phyloP scores from a whole-genome alignment of 768 basidiomycete species.

The Boletellus emodensis region DNA sequence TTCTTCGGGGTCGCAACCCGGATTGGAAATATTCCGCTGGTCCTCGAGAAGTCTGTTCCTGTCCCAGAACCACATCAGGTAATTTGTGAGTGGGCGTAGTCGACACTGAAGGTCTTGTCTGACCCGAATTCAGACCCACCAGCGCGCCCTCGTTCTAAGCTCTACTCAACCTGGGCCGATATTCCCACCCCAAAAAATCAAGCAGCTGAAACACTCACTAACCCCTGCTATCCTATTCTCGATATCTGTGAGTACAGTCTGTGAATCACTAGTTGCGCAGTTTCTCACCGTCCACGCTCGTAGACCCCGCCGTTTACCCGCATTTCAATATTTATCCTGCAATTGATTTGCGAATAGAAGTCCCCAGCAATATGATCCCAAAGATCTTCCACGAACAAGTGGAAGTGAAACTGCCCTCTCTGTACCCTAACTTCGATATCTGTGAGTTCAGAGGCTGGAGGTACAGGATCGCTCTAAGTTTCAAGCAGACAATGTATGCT shows the following conservation, averaged over 20 bases:
- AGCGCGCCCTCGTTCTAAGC: conserved; percentile 26
- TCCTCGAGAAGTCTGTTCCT: conserved; percentile 1
- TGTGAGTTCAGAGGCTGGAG: conserved; percentile 28
- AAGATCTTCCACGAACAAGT: not conserved
- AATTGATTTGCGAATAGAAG: conserved; percentile 2
- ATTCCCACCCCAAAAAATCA: not conserved
- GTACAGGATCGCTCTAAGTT: not conserved
- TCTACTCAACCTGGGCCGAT: conserved; percentile 27
- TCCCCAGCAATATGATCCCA: not conserved
- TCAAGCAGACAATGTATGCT: conserved; percentile 35
- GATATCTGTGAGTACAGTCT: conserved; percentile 16
- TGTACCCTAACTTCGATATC: conserved; percentile 26
- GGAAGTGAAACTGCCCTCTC: conserved; percentile 6
- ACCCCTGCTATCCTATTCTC: conserved; percentile 23
- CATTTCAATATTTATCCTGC: conserved; percentile 40
- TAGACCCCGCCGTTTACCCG: conserved; percentile 41
- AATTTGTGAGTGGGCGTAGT: no score
- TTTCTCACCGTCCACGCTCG: conserved; percentile 19
- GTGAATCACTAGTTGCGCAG: not conserved
- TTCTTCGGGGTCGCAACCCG: not conserved
- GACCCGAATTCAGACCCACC: no score
- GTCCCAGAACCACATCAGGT: conserved; percentile 18
- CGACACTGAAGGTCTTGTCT: no score
- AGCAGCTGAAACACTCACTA: not conserved
- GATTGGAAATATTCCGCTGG: not conserved